Evolutionary conservation across 176 grass and related monocot species (phyloP), one percentile per base, ranked within the genome.

Genomic region (Aegilops speltoides): DNA sequence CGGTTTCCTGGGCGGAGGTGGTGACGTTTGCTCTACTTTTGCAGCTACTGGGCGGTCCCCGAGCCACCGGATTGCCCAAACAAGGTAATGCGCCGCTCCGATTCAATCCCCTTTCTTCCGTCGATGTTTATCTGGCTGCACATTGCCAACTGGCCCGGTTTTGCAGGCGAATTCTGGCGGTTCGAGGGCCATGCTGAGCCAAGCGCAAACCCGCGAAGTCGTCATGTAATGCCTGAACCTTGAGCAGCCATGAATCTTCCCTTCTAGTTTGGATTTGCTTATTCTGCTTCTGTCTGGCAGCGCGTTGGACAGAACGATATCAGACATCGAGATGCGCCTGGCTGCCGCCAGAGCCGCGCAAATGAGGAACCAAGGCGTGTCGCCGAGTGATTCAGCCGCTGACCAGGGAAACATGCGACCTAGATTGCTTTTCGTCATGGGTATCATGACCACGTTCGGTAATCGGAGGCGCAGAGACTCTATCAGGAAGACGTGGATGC

Each of bases 401-500:
- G 89, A 84, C 38, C 83, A 56, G 20, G 81, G 74, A 60, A 84
- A 61, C 32, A 52, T 28, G 56, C 62, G 80, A 31, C 80, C 65
- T 65, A 86, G 87, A 38, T 38, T 91, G 40, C 81, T 90, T 62
- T 91, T 87, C 31, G 92, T 94, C 77, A 94, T 94, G 92, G 92
- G 92, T 0, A 77, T 94, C 52, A 80, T 94, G 80, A 94, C 92
- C 73, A 86, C 86, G 9, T 91, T 91, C 33, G 59, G 76, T 15
- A 94, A 83, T 57, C 84, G 83, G 0, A 91, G 67, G 32, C 69
- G 89, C 24, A 89, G 92, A 73, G 89, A 94, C 31, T 91, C 89
- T 15, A 70, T 94, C 72, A 86, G 92, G 70, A 61, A 87, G 84
- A 94, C 89, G 23, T 94, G 92, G 92, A 67, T 94, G 89, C 89